Evolutionary conservation across 2,329 filamentous ascomycete species (phyloP), one percentile per base, ranked within the genome.

Genomic region (Coleophoma eucalyptorum): DNA sequence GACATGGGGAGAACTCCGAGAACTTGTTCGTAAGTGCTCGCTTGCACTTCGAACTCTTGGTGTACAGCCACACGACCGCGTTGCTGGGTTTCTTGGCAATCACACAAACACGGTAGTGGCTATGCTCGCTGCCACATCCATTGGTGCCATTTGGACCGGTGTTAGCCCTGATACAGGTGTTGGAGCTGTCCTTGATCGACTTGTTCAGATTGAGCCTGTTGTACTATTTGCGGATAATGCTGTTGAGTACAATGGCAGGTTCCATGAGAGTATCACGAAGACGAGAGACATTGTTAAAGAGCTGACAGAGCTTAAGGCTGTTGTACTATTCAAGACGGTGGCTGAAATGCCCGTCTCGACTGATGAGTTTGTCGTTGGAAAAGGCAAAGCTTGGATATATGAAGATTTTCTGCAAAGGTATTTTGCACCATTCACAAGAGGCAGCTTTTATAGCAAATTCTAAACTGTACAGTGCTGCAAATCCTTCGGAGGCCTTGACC

Each of bases 91-190:
- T 65, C 83, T 97, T 13, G 93, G 90, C 19, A 97, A 99, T 64
- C 91, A 97, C 67, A 83, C 83, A 6, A 88, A 96, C 67, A 88
- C 92, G 0, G 73, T 97, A 18, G 84, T 97, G 11, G 90, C 90
- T 18, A 94, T 96, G 85, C 77, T 99, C 32, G 89, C 89, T 1
- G 81, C 90, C 0, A 85, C 90, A 0, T 84, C 89, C 1, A 69
- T 97, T 2, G 94, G 94, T 31, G 92, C 89, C 15, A 81, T 96
- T 35, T 97, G 93, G 93, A 96, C 92, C 1, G 89, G 89, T 6
- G 90, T 97, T 45, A 95, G 89, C 61, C 91, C 93, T 3, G 93
- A 97, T 67, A 96, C 87, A 15, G 93, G 93, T 11, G 89, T 96
- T 2, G 90, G 89, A 61, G 93, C 92, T 15, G 92, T 97, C 1